phyloP scores from a whole-genome alignment of 768 basidiomycete genomes.

The Leccinum fibrillosum region DNA sequence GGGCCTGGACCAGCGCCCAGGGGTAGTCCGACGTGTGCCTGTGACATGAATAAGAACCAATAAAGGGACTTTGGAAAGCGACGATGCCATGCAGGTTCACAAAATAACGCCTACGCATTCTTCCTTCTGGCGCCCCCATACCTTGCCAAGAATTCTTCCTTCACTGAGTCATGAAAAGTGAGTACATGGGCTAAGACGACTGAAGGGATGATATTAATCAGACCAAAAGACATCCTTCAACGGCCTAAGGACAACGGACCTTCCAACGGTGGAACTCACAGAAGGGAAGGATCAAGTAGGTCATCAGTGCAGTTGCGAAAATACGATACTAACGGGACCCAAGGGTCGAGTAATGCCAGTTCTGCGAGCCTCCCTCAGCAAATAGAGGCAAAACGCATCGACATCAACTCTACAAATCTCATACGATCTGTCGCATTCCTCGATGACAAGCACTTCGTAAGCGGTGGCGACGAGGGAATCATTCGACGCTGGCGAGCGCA shows the following conservation, averaged over 20 bases:
- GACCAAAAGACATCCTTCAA: neutral
- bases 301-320: neutral
- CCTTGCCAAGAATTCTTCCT: neutral
- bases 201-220: neutral
- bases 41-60: neutral
- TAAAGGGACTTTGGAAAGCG: neutral
- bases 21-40: neutral
- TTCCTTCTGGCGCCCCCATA: neutral
- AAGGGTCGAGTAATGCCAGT: neutral
- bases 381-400: neutral
- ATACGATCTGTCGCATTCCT: neutral
- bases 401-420: neutral
- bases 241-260: neutral
- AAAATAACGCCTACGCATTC: neutral
- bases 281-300: neutral
- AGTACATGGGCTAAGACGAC: neutral
- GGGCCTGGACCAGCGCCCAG: neutral
- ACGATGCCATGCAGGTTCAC: neutral
- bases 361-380: neutral
- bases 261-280: neutral
- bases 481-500: neutral
- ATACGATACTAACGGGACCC: neutral
- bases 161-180: neutral
- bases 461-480: neutral
- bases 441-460: neutral